Conservation (phyloP, 2,329 filamentous ascomycete species). For the Epichloe typhina region DNA sequence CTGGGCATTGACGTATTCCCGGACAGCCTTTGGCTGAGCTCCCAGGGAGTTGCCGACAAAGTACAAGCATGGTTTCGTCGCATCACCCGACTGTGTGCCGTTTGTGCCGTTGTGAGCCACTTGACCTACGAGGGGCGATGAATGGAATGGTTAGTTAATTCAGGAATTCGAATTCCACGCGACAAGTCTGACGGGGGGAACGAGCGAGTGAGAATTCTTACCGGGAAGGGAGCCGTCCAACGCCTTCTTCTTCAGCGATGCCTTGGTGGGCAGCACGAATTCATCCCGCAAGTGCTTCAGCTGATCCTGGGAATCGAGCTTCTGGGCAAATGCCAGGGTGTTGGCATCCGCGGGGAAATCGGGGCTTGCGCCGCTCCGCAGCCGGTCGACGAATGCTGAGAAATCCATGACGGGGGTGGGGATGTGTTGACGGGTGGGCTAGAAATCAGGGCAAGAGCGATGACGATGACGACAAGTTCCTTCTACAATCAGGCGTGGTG, state of each 20-base stretch:
- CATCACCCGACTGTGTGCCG: conserved; percentile 10
- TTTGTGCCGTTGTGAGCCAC: conserved; percentile 12
- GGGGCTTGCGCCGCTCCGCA: conserved; percentile 27
- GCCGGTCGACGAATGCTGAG: conserved; percentile 22
- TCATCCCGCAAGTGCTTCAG: conserved; percentile 49
- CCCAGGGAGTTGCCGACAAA: conserved; percentile 90
- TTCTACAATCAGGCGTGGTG: too few species aligned
- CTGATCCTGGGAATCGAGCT: conserved; percentile 47
- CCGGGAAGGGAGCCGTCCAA: conserved; percentile 33
- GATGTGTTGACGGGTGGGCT: too few species aligned
- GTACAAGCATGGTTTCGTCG: conserved; percentile 42
- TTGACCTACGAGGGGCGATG: neutral
- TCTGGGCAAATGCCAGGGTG: conserved; percentile 33
- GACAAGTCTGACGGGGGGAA: neutral
- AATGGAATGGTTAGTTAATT: too few species aligned
- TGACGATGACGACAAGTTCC: neutral
- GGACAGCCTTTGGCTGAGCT: conserved; percentile 60
- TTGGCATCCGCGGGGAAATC: conserved; percentile 35
- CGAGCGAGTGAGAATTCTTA: conserved; percentile 8
- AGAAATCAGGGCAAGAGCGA: neutral
- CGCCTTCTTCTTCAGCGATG: conserved; percentile 52
- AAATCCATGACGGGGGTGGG: conserved; percentile 23
- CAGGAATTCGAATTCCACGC: neutral
- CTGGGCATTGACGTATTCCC: conserved; percentile 55
- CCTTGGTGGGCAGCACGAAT: conserved; percentile 66